A percentile compares a stretch with the other conserved stretches of the same genome.
These are phyloP conservation scores for Metschnikowia kunwiensis DNA, from an alignment of 805 yeast genomes.

Conservation along the genomic window DNA sequence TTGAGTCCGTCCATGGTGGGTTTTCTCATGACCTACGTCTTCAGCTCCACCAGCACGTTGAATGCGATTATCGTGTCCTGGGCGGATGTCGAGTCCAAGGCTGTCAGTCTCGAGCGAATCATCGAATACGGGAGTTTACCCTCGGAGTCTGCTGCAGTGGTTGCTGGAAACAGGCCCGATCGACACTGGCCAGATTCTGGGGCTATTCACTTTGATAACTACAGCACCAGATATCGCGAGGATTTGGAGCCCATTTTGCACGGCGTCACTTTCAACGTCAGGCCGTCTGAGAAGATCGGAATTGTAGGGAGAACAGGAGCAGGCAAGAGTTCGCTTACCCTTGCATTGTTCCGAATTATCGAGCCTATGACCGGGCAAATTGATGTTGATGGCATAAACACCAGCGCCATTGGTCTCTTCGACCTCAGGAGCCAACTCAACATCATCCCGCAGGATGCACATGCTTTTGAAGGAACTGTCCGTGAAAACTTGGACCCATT, in stretches of 20 bases:
- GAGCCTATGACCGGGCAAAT: conserved; percentile 28
- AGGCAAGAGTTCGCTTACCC: conserved; percentile 28
- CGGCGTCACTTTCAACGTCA: conserved; percentile 22
- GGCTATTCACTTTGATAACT: conserved; percentile 22
- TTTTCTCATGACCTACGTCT: conserved; percentile 36
- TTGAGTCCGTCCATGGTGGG: conserved; percentile 38
- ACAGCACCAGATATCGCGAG: conserved; percentile 26
- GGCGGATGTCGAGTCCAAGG: conserved; percentile 34
- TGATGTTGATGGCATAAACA: conserved; percentile 24
- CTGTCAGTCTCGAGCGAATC: conserved; percentile 36
- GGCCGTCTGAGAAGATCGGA: conserved; percentile 26
- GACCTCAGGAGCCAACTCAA: conserved; percentile 28
- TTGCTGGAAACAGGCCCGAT: conserved; percentile 31
- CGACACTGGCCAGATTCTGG: conserved; percentile 25
- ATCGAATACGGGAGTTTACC: conserved; percentile 35
- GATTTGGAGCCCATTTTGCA: conserved; percentile 27
- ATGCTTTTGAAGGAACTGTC: conserved; percentile 25
- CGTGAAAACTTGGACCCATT: conserved; percentile 30
- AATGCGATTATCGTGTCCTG: conserved; percentile 32
- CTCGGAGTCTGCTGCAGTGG: conserved; percentile 17
- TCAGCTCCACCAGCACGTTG: conserved; percentile 30
- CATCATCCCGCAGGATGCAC: conserved; percentile 31
- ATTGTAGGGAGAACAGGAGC: conserved; percentile 33
- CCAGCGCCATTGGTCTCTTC: conserved; percentile 24
- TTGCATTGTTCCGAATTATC: conserved; percentile 28